Conservation (phyloP, 2,329 filamentous ascomycete species). For the Hypoxylon rubiginosum region DNA sequence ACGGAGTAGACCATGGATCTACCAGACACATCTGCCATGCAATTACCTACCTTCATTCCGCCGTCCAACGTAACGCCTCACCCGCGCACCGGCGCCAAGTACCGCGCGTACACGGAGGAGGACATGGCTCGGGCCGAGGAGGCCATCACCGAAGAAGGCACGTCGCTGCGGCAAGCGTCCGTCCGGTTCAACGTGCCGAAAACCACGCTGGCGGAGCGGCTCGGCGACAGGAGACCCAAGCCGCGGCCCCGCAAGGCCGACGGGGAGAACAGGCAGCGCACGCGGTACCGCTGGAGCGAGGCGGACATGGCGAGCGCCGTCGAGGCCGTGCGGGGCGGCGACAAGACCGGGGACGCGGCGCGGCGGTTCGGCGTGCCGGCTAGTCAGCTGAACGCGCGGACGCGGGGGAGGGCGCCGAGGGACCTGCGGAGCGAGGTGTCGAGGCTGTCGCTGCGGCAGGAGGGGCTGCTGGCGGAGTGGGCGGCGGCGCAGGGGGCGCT, state of each 20-base stretch:
- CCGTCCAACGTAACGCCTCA: conserved; percentile 1
- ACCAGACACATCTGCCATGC: conserved; percentile 10
- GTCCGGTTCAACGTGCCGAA: conserved; percentile 44
- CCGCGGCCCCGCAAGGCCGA: conserved; percentile 33
- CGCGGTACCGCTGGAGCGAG: conserved; percentile 43
- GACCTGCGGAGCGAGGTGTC: conserved; percentile 42
- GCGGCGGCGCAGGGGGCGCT: conserved; percentile 42
- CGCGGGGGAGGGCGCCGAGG: conserved; percentile 35
- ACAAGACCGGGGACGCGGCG: conserved; percentile 37
- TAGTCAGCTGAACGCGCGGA: conserved; percentile 45
- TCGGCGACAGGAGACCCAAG: conserved; percentile 38
- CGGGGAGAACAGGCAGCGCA: conserved; percentile 25
- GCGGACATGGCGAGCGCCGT: conserved; percentile 43
- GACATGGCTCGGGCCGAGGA: conserved; percentile 37
- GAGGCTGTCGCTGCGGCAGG: conserved; percentile 44
- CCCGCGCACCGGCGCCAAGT: conserved; percentile 42
- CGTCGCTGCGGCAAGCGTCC: conserved; percentile 45
- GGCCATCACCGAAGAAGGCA: conserved; percentile 42
- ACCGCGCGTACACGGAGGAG: conserved; percentile 45
- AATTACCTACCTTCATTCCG: conserved; percentile 14
- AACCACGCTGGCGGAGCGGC: conserved; percentile 42
- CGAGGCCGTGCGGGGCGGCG: conserved; percentile 37
- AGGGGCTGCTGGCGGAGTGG: conserved; percentile 47
- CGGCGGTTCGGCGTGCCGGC: conserved; percentile 46
- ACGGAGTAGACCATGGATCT: conserved; percentile 22